Evolutionary conservation across 2,329 filamentous ascomycete genomes (phyloP).

Genomic region (Epichloe uncinata): DNA sequence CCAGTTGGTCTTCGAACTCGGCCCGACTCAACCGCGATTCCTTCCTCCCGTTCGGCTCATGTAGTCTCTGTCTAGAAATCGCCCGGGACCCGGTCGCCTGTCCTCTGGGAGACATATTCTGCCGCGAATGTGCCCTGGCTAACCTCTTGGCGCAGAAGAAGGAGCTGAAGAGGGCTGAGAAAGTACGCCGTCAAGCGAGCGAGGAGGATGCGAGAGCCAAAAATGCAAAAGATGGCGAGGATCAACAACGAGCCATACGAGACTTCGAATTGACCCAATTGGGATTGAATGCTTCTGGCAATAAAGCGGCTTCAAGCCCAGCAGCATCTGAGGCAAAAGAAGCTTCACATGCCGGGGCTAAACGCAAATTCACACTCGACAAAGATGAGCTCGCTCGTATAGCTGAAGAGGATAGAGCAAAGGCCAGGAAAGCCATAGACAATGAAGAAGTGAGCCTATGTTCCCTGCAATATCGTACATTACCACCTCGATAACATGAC

Average conservation of each 20-base stretch:
- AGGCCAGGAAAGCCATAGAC: conserved; percentile 56
- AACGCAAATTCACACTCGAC: conserved; percentile 66
- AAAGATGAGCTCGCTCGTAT: conserved; percentile 62
- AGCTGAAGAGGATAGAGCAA: conserved; percentile 54
- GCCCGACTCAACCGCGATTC: conserved; percentile 83
- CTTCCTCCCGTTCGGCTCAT: conserved; percentile 83
- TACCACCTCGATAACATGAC: neutral
- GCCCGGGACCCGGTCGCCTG: conserved; percentile 77
- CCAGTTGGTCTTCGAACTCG: conserved; percentile 66
- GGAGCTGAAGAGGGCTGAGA: conserved; percentile 74
- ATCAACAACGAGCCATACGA: conserved; percentile 52
- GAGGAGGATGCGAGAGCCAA: conserved; percentile 49
- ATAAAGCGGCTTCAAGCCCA: conserved; percentile 20
- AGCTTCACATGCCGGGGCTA: conserved; percentile 20
- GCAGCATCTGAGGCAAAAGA: neutral
- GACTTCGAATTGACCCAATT: conserved; percentile 82
- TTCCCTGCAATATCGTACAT: neutral
- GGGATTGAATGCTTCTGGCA: conserved; percentile 38
- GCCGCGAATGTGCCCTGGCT: conserved; percentile 79
- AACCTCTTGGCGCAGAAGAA: conserved; percentile 87
- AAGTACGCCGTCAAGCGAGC: conserved; percentile 45
- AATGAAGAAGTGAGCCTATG: conserved; percentile 47
- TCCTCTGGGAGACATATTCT: conserved; percentile 78
- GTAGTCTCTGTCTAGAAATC: conserved; percentile 71
- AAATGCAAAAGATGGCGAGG: conserved; percentile 53